Conservation (phyloP, 805 yeast genomes). For the Lipomyces yamanashiensis region DNA sequence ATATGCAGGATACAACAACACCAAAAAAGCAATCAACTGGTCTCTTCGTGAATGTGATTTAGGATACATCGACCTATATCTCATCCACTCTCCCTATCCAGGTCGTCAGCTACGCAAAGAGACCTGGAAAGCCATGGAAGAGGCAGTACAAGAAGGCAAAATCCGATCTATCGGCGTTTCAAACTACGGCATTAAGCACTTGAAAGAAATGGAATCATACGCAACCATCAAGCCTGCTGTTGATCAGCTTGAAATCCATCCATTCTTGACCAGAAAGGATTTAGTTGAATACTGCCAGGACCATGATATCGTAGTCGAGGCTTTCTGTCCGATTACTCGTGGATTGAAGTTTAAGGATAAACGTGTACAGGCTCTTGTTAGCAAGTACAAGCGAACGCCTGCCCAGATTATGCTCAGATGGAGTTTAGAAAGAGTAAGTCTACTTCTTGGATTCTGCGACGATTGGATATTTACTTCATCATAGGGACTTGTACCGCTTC, state of each 20-base stretch:
- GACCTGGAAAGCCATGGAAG: constrained; percentile 76
- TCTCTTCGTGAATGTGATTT: constrained; percentile 56
- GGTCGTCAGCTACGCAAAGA: constrained; percentile 58
- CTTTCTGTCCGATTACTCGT: constrained; percentile 78
- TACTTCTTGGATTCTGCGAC: too few species aligned
- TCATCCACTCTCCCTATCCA: constrained; percentile 60
- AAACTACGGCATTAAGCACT: constrained; percentile 66
- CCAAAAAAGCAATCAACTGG: constrained; percentile 63
- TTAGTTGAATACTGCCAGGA: constrained; percentile 63
- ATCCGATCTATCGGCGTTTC: constrained; percentile 76
- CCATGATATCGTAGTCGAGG: constrained; percentile 66
- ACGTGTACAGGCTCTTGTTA: constrained; percentile 51
- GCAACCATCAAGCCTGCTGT: constrained; percentile 65
- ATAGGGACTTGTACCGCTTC: constrained; percentile 63
- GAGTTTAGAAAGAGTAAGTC: constrained; percentile 51
- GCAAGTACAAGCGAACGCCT: constrained; percentile 54
- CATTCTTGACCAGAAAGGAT: constrained; percentile 74
- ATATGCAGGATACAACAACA: constrained; percentile 52
- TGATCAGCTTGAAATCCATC: constrained; percentile 83
- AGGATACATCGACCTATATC: constrained; percentile 67
- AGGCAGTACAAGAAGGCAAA: constrained; percentile 61
- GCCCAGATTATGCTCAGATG: constrained; percentile 74
- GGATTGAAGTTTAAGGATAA: constrained; percentile 43
- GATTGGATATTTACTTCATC: neutral
- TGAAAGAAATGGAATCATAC: constrained; percentile 54